Base-by-base conservation (phyloP, 2,329 filamentous ascomycete genomes). In the Helotiales sp. region DNA sequence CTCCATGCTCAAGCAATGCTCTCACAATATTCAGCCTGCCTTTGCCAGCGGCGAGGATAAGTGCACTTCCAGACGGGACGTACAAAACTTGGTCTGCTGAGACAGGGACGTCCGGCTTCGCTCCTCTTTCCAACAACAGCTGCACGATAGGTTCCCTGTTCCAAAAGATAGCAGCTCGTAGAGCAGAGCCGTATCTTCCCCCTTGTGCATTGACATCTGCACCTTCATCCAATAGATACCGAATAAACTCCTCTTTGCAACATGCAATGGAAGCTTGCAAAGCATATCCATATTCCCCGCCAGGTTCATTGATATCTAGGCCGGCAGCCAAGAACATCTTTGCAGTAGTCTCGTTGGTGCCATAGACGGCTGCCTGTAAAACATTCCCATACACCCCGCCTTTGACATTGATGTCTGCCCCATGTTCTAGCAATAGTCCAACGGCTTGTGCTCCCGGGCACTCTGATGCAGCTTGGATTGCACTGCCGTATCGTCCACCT, bases 121-220 rank as follows among this genome's bases (percentile, higher is more conserved):
- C 73, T 1, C 70, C 73, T 45, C 34, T 57, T 8, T 68, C 37
- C 1, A 71, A 57, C 7, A 72, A 49, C 10, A 69, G 28, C 24
- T 52, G 13, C 3, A 72, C 64, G 17, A 69, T 63, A 6, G 26
- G 10, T 26, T 63, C 64, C 3, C 61, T 45, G 6, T 66, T 59
- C 6, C 7, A 32, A 7, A n/a, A 20, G 2, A 70, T 55, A 6
- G 70, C 71, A 28, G 71, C 71, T 24, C 67, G 45, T 6, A 73
- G 59, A 6, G 70, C 54, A 57, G 24, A 66, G 15, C 66, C 66
- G 30, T 65, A 62, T 17, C 61, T n/a, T 0, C 47, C 57, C 7
- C 69, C 67, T 32, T 45, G 26, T 3, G 40, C 40, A 49, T 69
- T 68, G 1, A 70, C 52, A 55, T 72, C 32, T 15, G 69, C 67